Evolutionary conservation across 2,329 filamentous ascomycete genomes (phyloP).

Genomic region (Claviceps sp.): DNA sequence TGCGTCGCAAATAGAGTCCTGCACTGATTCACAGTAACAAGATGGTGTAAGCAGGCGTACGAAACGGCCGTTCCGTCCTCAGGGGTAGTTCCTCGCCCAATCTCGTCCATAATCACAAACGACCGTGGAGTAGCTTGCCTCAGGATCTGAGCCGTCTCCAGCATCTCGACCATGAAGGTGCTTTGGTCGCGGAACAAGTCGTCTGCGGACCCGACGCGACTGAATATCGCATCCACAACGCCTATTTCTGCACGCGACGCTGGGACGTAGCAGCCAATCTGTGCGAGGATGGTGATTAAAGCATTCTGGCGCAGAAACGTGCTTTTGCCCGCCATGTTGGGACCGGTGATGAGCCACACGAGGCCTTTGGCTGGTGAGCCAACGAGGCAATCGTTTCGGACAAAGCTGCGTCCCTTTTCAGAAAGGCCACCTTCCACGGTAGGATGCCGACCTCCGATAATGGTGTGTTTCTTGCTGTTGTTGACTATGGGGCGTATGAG

Average conservation of each 20-base stretch:
- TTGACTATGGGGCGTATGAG: constrained; percentile 65
- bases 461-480: constrained; percentile 50
- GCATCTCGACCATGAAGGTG: constrained; percentile 99
- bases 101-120: constrained; percentile 97
- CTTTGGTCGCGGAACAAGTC: constrained; percentile 91
- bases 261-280: constrained; percentile 85
- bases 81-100: constrained; percentile 86
- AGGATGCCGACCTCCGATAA: constrained; percentile 78
- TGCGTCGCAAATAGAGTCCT: constrained; percentile 88
- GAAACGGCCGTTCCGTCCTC: constrained; percentile 84
- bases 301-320: constrained; percentile 95
- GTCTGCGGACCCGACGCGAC: constrained; percentile 84
- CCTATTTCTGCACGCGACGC: constrained; percentile 76
- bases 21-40: constrained; percentile 64
- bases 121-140: constrained; percentile 69
- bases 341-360: constrained; percentile 59
- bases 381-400: constrained; percentile 74
- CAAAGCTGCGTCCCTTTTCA: constrained; percentile 68
- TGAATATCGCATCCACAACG: constrained; percentile 92
- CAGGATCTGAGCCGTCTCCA: constrained; percentile 86
- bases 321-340: constrained; percentile 98
- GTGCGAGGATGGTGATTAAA: constrained; percentile 82
- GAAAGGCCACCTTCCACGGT: constrained; percentile 77
- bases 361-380: constrained; percentile 51
- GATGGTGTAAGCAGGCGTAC: constrained; percentile 75